Base-by-base conservation (phyloP, 106 monocot genomes). In the Allium fistulosum region DNA sequence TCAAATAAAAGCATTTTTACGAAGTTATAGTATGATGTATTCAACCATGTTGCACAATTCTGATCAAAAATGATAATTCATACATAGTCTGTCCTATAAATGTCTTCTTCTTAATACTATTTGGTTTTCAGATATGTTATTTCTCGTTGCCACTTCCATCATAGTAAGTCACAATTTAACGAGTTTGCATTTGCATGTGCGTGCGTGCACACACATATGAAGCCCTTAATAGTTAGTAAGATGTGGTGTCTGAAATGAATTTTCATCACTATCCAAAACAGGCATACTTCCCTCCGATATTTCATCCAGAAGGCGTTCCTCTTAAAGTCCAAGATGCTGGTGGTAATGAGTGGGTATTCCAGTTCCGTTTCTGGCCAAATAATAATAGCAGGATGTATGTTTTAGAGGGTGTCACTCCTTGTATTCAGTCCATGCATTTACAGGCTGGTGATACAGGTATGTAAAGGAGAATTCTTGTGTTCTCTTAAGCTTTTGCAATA, bases 311-410 rank as follows among this genome's bases (percentile, higher is more conserved):
- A 82, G 97, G 97, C 8, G 86, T 92, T 72, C 97, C 97, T 58
- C 71, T 99, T 57, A 99, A 86, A 75, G 89, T 99, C 68, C 97
- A 99, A 76, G 97, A 99, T 78, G 80, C 84, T 17, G 87, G 48
- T 65, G 92, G 97, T 26, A 92, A 92, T 66, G 92, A 99, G 52
- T 99, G 97, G 97, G 56, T 79, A 18, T 92, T 92, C 72, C 97
- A 99, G 64, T 99, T 99, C 62, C 88, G 97, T 67, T 99, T 87
- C 68, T 99, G 97, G 97, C 97, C 97, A 49, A 99, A 99, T 81
- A 99, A 99, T 67, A 99, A 99, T 63, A 99, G 97, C 67, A 86
- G 97, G 72, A 99, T 99, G 97, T 99, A 99, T 81, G 97, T 99
- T 62, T 81, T 99, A 77, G 97, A 99, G 73, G 97, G 97, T 28